Conservation (phyloP, 1,284 basidiomycete species). For the Vanrija sp. region DNA sequence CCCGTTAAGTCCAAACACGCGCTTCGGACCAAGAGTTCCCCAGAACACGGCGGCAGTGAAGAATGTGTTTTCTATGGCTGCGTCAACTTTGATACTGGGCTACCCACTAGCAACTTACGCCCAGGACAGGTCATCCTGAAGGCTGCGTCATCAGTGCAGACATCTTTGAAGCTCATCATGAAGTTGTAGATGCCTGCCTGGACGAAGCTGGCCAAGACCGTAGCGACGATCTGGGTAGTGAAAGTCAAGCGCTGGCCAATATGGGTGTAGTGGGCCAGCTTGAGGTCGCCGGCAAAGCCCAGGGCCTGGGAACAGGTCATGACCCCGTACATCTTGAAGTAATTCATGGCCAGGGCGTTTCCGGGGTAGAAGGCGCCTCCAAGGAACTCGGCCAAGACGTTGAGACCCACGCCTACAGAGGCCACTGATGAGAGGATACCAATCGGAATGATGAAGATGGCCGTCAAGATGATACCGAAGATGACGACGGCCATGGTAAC, state of each 20-base stretch:
- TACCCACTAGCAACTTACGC: no score
- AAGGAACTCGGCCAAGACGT: constrained; percentile 58
- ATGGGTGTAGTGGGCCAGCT: constrained; percentile 36
- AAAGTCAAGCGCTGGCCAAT: constrained; percentile 36
- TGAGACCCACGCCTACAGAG: constrained; percentile 55
- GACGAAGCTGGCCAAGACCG: constrained; percentile 52
- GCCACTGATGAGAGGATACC: constrained; percentile 58
- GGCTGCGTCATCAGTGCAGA: constrained; percentile 23
- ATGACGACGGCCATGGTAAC: constrained; percentile 60
- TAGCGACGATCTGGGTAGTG: constrained; percentile 63
- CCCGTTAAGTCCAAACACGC: constrained; percentile 64
- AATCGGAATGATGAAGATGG: constrained; percentile 55
- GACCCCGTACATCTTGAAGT: constrained; percentile 56
- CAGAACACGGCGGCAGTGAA: constrained; percentile 59
- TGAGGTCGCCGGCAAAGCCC: constrained; percentile 54
- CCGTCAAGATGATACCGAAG: constrained; percentile 48
- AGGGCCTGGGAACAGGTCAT: constrained; percentile 49
- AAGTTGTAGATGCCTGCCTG: constrained; percentile 24
- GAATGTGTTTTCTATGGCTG: constrained; percentile 9
- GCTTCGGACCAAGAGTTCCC: constrained; percentile 71
- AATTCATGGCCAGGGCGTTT: constrained; percentile 60
- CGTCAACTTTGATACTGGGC: no score
- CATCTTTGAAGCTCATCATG: constrained; percentile 20
- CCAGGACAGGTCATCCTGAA: constrained; percentile 29
- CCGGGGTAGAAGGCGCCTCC: constrained; percentile 58